These are phyloP conservation scores for Fusarium begoniae DNA, from an alignment of 2,329 filamentous ascomycete genomes.

Conservation along the genomic window DNA sequence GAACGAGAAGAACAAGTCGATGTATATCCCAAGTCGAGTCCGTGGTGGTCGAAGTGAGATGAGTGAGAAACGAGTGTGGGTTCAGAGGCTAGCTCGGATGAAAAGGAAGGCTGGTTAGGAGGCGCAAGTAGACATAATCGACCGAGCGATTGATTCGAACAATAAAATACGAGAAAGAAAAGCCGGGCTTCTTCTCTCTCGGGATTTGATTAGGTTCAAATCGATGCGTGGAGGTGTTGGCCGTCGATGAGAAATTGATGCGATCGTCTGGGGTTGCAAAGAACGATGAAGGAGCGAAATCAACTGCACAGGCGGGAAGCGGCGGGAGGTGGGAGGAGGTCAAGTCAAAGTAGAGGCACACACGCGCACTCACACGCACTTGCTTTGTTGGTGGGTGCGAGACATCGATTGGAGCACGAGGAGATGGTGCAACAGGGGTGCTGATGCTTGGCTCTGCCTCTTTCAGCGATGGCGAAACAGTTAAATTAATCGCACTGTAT, in stretches of 20 bases:
- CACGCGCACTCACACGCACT: constrained; percentile 6
- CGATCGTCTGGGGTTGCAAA: constrained; percentile 33
- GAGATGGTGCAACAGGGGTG: constrained; percentile 35
- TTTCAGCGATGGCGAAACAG: constrained; percentile 41
- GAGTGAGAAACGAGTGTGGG: constrained; percentile 53
- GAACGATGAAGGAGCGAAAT: constrained; percentile 42
- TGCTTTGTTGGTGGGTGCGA: constrained; percentile 26
- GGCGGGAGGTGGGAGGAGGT: constrained; percentile 36
- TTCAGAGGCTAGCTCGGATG: constrained; percentile 58
- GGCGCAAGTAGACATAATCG: constrained; percentile 50
- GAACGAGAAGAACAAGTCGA: neutral
- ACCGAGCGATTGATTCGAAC: constrained; percentile 40
- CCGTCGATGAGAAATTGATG: constrained; percentile 34
- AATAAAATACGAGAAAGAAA: constrained; percentile 28
- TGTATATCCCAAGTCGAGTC: constrained; percentile 13
- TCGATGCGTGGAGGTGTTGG: neutral
- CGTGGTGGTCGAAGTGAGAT: constrained; percentile 27
- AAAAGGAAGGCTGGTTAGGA: constrained; percentile 43
- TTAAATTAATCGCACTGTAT: constrained; percentile 31
- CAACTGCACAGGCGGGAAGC: constrained; percentile 6
- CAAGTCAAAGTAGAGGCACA: constrained; percentile 1
- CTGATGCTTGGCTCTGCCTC: constrained; percentile 27
- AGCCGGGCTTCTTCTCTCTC: constrained; percentile 19
- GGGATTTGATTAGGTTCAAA: constrained; percentile 21
- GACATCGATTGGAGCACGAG: constrained; percentile 37